Conservation (phyloP, 2,329 filamentous ascomycete genomes). For the Corinectria fuckeliana region DNA sequence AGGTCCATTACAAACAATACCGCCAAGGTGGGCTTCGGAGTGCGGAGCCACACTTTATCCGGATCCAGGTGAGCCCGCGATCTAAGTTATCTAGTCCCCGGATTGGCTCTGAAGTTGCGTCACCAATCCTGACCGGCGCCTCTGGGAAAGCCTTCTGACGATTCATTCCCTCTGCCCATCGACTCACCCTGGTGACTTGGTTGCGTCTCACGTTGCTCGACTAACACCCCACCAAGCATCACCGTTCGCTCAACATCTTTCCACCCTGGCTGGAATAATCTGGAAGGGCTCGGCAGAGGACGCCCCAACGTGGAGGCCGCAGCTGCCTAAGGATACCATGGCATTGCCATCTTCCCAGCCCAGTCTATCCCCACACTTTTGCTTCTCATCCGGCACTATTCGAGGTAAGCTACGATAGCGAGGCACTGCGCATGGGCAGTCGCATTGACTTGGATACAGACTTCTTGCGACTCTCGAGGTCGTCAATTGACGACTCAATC, state of each 20-base stretch:
- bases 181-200: background rate
- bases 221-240: slow-evolving; percentile 9
- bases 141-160: background rate
- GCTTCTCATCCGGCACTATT: slow-evolving; percentile 73
- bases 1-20: background rate
- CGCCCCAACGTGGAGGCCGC: slow-evolving; percentile 42
- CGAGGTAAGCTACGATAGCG: slow-evolving; percentile 59
- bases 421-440: background rate
- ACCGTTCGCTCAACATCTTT: slow-evolving; percentile 5
- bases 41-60: slow-evolving; percentile 34
- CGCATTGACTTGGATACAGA: slow-evolving; percentile 59
- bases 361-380: slow-evolving; percentile 74
- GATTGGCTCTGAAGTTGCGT: slow-evolving; percentile 30
- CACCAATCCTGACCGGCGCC: slow-evolving; percentile 22
- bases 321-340: slow-evolving; percentile 51
- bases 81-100: slow-evolving; percentile 11
- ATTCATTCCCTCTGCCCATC: background rate
- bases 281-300: slow-evolving; percentile 54
- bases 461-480: slow-evolving; percentile 86
- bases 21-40: background rate
- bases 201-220: slow-evolving; percentile 15
- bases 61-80: slow-evolving; percentile 9
- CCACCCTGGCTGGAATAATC: slow-evolving; percentile 57
- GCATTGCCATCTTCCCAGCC: slow-evolving; percentile 54
- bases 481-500: slow-evolving; percentile 90